phyloP scores from a whole-genome alignment of 371 early-diverging fungal genomes.

The Coemansia sp. region DNA sequence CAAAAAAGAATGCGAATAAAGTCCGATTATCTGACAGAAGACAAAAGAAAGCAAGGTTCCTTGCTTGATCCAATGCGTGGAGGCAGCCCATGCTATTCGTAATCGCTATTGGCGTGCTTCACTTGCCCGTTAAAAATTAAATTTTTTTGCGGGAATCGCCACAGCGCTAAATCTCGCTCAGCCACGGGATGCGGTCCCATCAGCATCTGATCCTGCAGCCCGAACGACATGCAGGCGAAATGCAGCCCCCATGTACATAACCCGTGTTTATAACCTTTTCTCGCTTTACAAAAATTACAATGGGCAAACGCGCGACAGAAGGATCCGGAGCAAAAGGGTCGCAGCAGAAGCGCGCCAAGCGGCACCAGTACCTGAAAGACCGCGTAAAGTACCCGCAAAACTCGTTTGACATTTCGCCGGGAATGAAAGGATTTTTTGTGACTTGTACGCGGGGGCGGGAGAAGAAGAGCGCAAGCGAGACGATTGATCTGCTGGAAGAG shows the following conservation, averaged over 20 bases:
- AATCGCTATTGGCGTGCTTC: neutral
- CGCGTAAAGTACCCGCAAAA: slow-evolving; percentile 45
- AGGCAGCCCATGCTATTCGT: neutral
- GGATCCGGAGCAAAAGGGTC: slow-evolving; percentile 7
- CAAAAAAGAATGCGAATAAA: neutral
- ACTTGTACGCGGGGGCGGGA: slow-evolving; percentile 50
- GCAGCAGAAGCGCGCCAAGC: slow-evolving; percentile 47
- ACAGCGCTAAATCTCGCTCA: neutral
- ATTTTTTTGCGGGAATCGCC: neutral
- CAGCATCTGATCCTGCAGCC: neutral
- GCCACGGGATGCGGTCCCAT: slow-evolving; percentile 8
- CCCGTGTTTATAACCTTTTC: neutral
- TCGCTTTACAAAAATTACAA: neutral
- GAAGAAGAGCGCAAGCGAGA: slow-evolving; percentile 42
- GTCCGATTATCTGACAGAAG: neutral
- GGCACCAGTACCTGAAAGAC: slow-evolving; percentile 34
- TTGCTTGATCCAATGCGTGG: neutral
- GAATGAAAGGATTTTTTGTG: slow-evolving; percentile 51
- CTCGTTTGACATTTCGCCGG: slow-evolving; percentile 44
- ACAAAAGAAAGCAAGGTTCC: neutral
- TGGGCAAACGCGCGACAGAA: slow-evolving; percentile 34
- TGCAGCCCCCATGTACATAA: neutral
- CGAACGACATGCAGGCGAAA: neutral
- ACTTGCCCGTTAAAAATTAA: neutral
- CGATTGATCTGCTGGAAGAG: slow-evolving; percentile 47